Conservation (phyloP, 2,329 filamentous ascomycete species). For the Trichophyton benhamiae region DNA sequence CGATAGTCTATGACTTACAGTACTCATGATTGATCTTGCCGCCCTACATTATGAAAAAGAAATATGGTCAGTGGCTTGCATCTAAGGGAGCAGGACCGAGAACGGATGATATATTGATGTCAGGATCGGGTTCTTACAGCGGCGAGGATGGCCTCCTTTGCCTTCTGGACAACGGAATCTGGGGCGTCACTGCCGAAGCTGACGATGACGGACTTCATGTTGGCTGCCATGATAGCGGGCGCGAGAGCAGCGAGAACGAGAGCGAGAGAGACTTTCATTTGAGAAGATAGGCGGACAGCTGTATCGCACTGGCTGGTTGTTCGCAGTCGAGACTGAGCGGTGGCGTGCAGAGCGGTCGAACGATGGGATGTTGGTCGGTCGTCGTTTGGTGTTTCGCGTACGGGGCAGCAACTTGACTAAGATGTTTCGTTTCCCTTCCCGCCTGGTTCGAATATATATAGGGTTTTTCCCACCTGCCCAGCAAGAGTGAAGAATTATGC, state of each 20-base stretch:
- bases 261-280: slow-evolving; percentile 54
- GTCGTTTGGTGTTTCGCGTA: too few relatives aligned
- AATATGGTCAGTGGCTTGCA: not conserved
- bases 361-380: not conserved
- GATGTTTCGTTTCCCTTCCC: not conserved
- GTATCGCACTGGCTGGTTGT: not conserved
- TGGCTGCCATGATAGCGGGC: slow-evolving; percentile 50
- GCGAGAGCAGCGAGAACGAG: slow-evolving; percentile 48
- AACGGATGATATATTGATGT: not conserved
- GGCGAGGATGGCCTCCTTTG: slow-evolving; percentile 56
- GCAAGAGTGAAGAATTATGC: not conserved
- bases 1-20: slow-evolving; percentile 40
- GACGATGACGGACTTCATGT: slow-evolving; percentile 62
- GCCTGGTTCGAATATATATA: not conserved
- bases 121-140: slow-evolving; percentile 37
- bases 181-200: slow-evolving; percentile 62
- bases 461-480: not conserved
- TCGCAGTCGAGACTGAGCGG: not conserved
- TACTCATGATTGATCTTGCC: slow-evolving; percentile 72
- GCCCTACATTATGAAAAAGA: slow-evolving; percentile 31
- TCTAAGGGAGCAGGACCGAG: not conserved
- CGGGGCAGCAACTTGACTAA: too few relatives aligned
- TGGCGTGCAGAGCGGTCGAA: not conserved
- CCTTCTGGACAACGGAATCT: slow-evolving; percentile 53
- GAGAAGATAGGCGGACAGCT: not conserved